Conservation (phyloP, 2,329 filamentous ascomycete species). For the Talaromyces sp. region DNA sequence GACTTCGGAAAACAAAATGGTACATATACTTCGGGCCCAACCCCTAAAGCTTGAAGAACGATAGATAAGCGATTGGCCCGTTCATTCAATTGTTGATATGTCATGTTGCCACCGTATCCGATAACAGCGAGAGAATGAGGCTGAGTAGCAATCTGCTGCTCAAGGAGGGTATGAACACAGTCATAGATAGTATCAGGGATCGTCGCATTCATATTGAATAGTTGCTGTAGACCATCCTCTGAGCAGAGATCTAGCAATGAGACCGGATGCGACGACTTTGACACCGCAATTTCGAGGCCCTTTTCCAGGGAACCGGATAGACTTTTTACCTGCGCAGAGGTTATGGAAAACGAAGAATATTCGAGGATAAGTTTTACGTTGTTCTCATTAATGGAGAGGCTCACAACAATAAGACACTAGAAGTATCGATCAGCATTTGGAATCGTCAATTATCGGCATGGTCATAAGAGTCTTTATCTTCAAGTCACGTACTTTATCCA, state of each 20-base stretch:
- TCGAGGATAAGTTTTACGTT: not conserved
- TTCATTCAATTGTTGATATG: conserved; percentile 27
- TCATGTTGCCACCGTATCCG: conserved; percentile 28
- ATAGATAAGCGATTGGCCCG: conserved; percentile 26
- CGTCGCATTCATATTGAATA: not conserved
- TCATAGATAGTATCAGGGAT: not conserved
- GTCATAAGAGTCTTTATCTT: too few species aligned
- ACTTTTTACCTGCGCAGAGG: not conserved
- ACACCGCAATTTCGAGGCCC: not conserved
- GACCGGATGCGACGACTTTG: not conserved
- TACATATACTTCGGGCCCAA: conserved; percentile 22
- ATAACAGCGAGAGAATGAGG: conserved; percentile 25
- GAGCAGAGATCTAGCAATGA: not conserved
- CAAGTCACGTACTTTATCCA: too few species aligned
- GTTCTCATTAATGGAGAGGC: not conserved
- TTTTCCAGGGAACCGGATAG: not conserved
- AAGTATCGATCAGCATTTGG: not conserved
- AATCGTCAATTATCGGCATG: too few species aligned
- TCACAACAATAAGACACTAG: not conserved
- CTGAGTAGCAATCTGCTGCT: not conserved
- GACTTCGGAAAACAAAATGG: conserved; percentile 18
- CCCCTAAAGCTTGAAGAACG: conserved; percentile 26
- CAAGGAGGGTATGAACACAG: not conserved
- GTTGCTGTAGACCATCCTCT: not conserved
- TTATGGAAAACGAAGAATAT: not conserved